Evolutionary conservation across 2,329 filamentous ascomycete genomes (phyloP), one percentile per base, ranked within the genome.

Genomic region (Dothideomycetidae sp.): DNA sequence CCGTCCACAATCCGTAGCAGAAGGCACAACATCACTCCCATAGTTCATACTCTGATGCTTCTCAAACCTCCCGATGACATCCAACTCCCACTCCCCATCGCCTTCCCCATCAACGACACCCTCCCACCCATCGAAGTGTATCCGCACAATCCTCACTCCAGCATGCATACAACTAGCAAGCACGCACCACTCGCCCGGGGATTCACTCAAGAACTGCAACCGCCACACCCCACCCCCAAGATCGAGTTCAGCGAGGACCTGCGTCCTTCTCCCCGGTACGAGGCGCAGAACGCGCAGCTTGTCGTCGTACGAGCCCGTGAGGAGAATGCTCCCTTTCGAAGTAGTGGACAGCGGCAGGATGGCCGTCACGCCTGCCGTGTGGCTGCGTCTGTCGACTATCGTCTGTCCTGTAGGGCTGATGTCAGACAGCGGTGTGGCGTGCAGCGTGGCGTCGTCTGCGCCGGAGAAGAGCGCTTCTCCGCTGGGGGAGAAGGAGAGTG

Each of bases 21-120:
- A 50, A 2, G 67, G 67, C 46, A 71, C 66, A 41, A 75, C 71
- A 57, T 86, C 85, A 48, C 80, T 82, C 5, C 79, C 86, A 55
- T 96, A 96, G 51, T 93, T 93, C 84, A 94, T 93, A 55, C 84
- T 93, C 59, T 81, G 67, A 54, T 94, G 85, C 53, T 88, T 81
- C 48, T 83, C 79, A 51, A 93, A 93, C 36, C 68, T 70, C 0
- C 70, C 76, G 32, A 86, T 47, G 1, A 88, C 64, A 30, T 69
- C 62, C 40, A 90, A 76, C 1, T 50, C 52, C 70, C 78, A 84
- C 39, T 60, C 42, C 44, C 57, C 53, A 1, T 58, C 49, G 1
- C 54, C 51, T 17, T 47, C 42, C 12, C 73, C 50, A 11, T 37
- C 35, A 3, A 31, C 15, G 3, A 18, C 28, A 66, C 59, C 50